Conservation (phyloP, 345 rosid genomes). For the Populus pruinosa region DNA sequence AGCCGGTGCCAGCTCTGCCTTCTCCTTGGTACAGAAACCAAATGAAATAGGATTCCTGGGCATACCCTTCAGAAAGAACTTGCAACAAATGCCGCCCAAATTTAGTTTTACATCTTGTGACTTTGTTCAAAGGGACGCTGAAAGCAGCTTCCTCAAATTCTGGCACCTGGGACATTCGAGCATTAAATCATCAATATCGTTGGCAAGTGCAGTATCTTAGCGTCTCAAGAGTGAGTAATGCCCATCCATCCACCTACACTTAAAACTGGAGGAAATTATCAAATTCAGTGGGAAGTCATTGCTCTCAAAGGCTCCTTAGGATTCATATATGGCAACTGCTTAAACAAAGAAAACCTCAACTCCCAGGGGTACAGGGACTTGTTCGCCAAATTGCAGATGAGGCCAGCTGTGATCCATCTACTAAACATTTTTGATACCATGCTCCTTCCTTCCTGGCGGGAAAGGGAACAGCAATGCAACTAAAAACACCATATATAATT, state of each 20-base stretch:
- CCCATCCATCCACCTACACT: not conserved
- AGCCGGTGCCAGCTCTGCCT: not conserved
- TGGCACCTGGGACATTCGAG: conserved; percentile 54
- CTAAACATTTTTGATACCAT: not conserved
- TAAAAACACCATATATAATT: not conserved
- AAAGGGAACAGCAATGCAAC: not conserved
- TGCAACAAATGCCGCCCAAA: conserved; percentile 93
- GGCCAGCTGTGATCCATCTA: not conserved
- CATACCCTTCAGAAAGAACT: conserved; percentile 86
- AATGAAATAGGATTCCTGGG: conserved; percentile 6
- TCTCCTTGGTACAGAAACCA: conserved; percentile 2
- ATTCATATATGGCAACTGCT: too few species aligned
- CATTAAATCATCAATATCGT: conserved; percentile 10
- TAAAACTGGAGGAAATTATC: too few species aligned
- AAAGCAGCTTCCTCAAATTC: conserved; percentile 96
- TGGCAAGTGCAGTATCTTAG: not conserved
- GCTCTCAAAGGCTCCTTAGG: too few species aligned
- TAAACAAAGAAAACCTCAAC: not conserved
- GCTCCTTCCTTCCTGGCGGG: not conserved
- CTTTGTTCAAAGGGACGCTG: conserved; percentile 59
- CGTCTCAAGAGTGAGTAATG: not conserved
- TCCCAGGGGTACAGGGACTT: not conserved
- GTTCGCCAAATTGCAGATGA: not conserved
- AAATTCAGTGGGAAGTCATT: not conserved
- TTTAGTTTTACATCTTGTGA: conserved; percentile 75